These are phyloP conservation scores for Xylaria acuta DNA, from an alignment of 495 filamentous ascomycete species.

Conservation along the genomic window DNA sequence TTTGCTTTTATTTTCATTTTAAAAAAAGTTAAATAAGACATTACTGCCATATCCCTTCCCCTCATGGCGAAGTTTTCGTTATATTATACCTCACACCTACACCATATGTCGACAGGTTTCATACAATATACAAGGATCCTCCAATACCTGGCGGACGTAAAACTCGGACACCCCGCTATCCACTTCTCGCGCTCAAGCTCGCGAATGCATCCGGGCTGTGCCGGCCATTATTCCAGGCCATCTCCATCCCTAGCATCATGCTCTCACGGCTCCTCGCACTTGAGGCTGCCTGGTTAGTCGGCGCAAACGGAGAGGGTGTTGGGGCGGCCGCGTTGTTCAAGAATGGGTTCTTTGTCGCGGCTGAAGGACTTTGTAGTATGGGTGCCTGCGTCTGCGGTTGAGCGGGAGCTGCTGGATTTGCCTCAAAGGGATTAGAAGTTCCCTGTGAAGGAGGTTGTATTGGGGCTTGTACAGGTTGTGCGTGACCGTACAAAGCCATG, in stretches of 20 bases:
- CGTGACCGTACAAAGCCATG: slow-evolving; percentile 83
- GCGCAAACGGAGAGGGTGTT: slow-evolving; percentile 27
- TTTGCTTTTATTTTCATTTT: neutral
- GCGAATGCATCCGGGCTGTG: slow-evolving; percentile 98
- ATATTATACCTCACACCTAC: slow-evolving; percentile 18
- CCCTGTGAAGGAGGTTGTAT: slow-evolving; percentile 33
- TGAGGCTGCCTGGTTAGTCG: slow-evolving; percentile 48
- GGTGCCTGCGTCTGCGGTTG: slow-evolving; percentile 30
- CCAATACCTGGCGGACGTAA: neutral
- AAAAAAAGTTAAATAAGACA: slow-evolving; percentile 9
- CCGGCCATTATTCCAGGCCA: slow-evolving; percentile 75
- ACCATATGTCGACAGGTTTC: slow-evolving; percentile 12
- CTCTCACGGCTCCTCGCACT: slow-evolving; percentile 79
- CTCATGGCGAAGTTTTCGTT: slow-evolving; percentile 10
- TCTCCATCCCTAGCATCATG: slow-evolving; percentile 73
- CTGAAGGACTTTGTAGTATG: slow-evolving; percentile 25
- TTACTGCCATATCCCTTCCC: slow-evolving; percentile 7
- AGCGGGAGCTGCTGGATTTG: slow-evolving; percentile 29
- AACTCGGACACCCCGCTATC: slow-evolving; percentile 15
- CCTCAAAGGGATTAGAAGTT: slow-evolving; percentile 28
- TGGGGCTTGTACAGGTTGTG: slow-evolving; percentile 68
- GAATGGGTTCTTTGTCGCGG: slow-evolving; percentile 58
- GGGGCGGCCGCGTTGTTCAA: slow-evolving; percentile 32
- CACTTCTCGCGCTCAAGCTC: slow-evolving; percentile 75
- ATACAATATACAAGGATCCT: slow-evolving; percentile 21